Evolutionary conservation across 73 alveolate species (phyloP).

Genomic region (Paramecium biaurelia): DNA sequence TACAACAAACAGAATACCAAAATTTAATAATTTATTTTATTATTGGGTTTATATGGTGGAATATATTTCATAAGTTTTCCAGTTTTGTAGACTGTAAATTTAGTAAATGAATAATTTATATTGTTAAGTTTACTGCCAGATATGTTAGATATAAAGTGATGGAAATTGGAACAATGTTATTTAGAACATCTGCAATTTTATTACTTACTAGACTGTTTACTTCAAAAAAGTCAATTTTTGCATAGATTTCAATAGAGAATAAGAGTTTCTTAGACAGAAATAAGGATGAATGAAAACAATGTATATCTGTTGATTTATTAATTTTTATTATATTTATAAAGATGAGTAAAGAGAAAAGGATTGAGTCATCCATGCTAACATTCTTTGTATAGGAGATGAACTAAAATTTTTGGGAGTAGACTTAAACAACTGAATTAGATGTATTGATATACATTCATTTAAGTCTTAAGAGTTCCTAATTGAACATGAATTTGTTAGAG

Average conservation of each 20-base stretch:
- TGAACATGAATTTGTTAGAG: slow-evolving; percentile 38
- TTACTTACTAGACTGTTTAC: slow-evolving; percentile 20
- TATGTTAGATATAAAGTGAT: slow-evolving; percentile 29
- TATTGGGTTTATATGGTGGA: slow-evolving; percentile 11
- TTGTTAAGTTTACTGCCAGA: not conserved
- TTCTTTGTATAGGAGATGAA: not conserved
- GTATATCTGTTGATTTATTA: not conserved
- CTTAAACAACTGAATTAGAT: slow-evolving; percentile 1
- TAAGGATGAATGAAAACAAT: not conserved
- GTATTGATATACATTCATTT: not conserved
- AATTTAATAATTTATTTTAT: not conserved
- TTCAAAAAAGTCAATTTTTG: not conserved
- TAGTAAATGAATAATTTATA: not conserved
- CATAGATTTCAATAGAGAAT: slow-evolving; percentile 15
- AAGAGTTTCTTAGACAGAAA: slow-evolving; percentile 34
- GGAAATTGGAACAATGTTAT: slow-evolving; percentile 23
- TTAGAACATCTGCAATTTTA: slow-evolving; percentile 12
- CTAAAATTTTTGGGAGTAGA: not conserved
- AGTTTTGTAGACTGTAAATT: slow-evolving; percentile 23
- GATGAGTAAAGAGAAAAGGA: not conserved
- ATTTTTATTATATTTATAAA: not conserved
- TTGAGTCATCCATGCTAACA: slow-evolving; percentile 13
- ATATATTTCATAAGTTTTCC: not conserved
- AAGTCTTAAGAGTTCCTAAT: not conserved
- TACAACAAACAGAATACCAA: not conserved